Percentiles rank a stretch among this genome's conserved stretches.
These are phyloP conservation scores for Fusarium begoniae DNA, from an alignment of 2,329 filamentous ascomycete species.

Conservation along the genomic window DNA sequence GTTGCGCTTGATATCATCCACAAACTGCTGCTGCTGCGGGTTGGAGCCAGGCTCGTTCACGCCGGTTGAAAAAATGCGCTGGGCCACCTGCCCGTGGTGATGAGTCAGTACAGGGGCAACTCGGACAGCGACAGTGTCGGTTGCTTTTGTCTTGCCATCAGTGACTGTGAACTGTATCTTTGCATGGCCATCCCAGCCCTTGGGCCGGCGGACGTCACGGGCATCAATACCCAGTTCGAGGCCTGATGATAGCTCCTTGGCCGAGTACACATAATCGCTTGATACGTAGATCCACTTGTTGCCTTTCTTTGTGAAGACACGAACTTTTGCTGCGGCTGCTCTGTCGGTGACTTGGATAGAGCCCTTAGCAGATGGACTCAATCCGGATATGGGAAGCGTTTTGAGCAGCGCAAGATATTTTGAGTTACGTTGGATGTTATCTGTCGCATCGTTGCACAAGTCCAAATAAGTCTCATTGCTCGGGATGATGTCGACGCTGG, in stretches of 20 bases:
- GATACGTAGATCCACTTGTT: slow-evolving; percentile 41
- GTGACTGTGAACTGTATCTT: slow-evolving; percentile 44
- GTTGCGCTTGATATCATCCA: slow-evolving; percentile 6
- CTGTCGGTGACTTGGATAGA: slow-evolving; percentile 17
- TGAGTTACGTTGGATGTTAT: slow-evolving; percentile 44
- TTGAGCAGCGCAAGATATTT: slow-evolving; percentile 45
- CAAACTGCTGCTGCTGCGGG: background rate
- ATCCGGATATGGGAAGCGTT: slow-evolving; percentile 39
- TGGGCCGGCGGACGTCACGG: slow-evolving; percentile 40
- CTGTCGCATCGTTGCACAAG: slow-evolving; percentile 48
- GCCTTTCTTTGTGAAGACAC: slow-evolving; percentile 41
- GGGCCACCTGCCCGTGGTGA: slow-evolving; percentile 46
- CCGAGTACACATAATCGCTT: slow-evolving; percentile 39
- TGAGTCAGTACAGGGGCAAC: slow-evolving; percentile 50
- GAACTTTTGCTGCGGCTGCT: slow-evolving; percentile 34
- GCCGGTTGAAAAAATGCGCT: slow-evolving; percentile 32
- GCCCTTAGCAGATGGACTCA: slow-evolving; percentile 29
- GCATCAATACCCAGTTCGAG: slow-evolving; percentile 48
- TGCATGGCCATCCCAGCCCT: slow-evolving; percentile 43
- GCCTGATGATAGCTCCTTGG: slow-evolving; percentile 42
- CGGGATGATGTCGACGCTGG: background rate
- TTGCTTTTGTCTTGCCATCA: slow-evolving; percentile 23
- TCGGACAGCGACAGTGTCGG: slow-evolving; percentile 44
- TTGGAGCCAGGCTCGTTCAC: background rate
- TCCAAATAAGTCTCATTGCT: slow-evolving; percentile 39